A percentile compares a stretch with the other conserved stretches of the same genome.
These are phyloP conservation scores for Lasiodiplodia sp. DNA, from an alignment of 2,329 filamentous ascomycete genomes.

Conservation along the genomic window DNA sequence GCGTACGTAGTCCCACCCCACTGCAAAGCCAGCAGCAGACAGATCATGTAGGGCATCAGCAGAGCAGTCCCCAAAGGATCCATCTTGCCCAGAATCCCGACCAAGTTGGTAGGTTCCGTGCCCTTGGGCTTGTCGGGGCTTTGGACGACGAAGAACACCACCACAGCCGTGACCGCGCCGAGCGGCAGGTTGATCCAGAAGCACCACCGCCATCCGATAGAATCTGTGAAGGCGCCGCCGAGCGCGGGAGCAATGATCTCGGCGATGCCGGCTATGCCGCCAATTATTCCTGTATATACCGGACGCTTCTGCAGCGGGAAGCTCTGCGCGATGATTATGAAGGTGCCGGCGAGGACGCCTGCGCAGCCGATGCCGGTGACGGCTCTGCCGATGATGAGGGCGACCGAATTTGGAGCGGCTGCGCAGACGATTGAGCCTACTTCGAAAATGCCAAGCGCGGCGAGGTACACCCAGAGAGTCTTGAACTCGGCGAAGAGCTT, in stretches of 20 bases:
- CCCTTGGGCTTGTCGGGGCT: slow-evolving; percentile 32
- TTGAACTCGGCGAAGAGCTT: too few species aligned
- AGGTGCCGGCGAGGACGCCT: slow-evolving; percentile 54
- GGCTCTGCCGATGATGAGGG: slow-evolving; percentile 60
- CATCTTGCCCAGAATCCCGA: too few species aligned
- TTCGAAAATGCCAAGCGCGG: slow-evolving; percentile 55
- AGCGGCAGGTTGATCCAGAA: slow-evolving; percentile 38
- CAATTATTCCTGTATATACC: slow-evolving; percentile 33
- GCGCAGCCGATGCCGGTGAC: slow-evolving; percentile 59
- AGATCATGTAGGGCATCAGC: slow-evolving; percentile 34
- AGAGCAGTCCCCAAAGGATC: too few species aligned
- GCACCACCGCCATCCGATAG: slow-evolving; percentile 36
- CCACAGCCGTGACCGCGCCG: slow-evolving; percentile 39
- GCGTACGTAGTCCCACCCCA: slow-evolving; percentile 53
- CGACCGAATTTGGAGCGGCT: slow-evolving; percentile 53
- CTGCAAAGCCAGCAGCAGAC: slow-evolving; percentile 44
- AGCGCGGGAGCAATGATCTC: slow-evolving; percentile 35
- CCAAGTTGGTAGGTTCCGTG: too few species aligned
- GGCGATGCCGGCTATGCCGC: slow-evolving; percentile 30
- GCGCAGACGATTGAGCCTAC: slow-evolving; percentile 63
- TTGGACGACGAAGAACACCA: slow-evolving; percentile 33
- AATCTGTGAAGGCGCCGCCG: slow-evolving; percentile 32
- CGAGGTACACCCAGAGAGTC: slow-evolving; percentile 50
- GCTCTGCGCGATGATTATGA: slow-evolving; percentile 37
- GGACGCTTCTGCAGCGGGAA: slow-evolving; percentile 52